Conservation (phyloP, 495 filamentous ascomycete genomes). For the Filosporella fistucella region DNA sequence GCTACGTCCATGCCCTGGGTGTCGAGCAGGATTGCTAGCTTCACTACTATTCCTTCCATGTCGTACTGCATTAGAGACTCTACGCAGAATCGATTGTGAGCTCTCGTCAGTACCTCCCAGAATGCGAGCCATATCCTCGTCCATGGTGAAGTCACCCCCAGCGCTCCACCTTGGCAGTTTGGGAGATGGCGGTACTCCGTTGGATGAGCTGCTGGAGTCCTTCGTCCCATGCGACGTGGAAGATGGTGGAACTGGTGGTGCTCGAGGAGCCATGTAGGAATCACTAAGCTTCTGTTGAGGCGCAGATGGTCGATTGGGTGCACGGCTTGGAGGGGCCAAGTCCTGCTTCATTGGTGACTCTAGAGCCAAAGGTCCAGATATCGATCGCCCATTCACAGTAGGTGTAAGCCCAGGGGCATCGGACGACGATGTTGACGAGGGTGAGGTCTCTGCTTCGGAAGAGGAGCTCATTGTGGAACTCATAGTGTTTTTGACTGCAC, state of each 20-base stretch:
- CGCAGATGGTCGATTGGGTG: slow-evolving; percentile 18
- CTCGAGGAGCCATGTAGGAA: slow-evolving; percentile 59
- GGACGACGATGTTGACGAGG: slow-evolving; percentile 22
- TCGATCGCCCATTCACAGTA: slow-evolving; percentile 37
- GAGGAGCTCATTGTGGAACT: slow-evolving; percentile 16
- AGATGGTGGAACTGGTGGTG: slow-evolving; percentile 53
- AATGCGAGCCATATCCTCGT: slow-evolving; percentile 85
- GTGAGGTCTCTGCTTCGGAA: slow-evolving; percentile 19
- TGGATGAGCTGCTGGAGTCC: slow-evolving; percentile 48
- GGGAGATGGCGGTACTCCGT: slow-evolving; percentile 47
- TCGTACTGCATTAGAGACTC: slow-evolving; percentile 86
- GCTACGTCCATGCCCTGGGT: slow-evolving; percentile 42
- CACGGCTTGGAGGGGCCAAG: slow-evolving; percentile 17
- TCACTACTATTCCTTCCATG: slow-evolving; percentile 91
- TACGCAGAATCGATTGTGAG: slow-evolving; percentile 71
- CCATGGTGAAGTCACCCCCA: slow-evolving; percentile 78
- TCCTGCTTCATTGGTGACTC: slow-evolving; percentile 16
- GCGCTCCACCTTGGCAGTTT: slow-evolving; percentile 68
- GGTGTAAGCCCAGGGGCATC: slow-evolving; percentile 22
- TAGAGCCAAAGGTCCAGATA: slow-evolving; percentile 19
- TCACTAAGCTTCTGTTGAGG: slow-evolving; percentile 45
- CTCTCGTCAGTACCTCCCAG: slow-evolving; percentile 65
- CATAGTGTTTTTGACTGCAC: slow-evolving; percentile 14
- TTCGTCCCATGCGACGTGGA: slow-evolving; percentile 36
- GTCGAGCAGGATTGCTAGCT: slow-evolving; percentile 24